A percentile compares a stretch with the other conserved stretches of the same genome.
Conservation (phyloP, 768 basidiomycete species). For the Erythrobasidium yunnanense region DNA sequence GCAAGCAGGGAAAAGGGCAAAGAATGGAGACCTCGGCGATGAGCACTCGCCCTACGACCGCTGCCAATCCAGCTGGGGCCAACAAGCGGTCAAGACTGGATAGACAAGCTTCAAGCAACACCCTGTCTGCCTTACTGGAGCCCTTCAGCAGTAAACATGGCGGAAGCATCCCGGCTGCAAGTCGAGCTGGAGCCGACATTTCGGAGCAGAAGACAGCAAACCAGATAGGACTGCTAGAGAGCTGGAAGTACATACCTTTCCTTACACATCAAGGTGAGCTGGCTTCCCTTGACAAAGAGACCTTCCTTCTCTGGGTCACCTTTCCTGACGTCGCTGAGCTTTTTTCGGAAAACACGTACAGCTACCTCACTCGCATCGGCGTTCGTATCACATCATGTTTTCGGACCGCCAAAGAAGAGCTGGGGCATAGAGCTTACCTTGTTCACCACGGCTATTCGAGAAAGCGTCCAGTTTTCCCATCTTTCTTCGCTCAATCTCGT, state of each 20-base stretch:
- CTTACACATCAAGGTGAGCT: conserved; percentile 34
- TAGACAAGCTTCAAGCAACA: too few relatives aligned
- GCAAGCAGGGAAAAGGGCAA: too few relatives aligned
- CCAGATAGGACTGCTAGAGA: conserved; percentile 23
- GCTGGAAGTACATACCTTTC: conserved; percentile 36
- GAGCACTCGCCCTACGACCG: too few relatives aligned
- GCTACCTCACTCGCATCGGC: conserved; percentile 52
- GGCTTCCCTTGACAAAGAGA: too few relatives aligned
- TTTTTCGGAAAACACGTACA: conserved; percentile 29
- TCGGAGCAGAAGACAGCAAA: conserved; percentile 19
- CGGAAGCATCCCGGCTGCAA: conserved; percentile 12
- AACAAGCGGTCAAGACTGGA: too few relatives aligned
- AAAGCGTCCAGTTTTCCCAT: conserved; percentile 65
- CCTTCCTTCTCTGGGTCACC: too few relatives aligned
- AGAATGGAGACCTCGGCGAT: too few relatives aligned
- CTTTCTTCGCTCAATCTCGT: conserved; percentile 68
- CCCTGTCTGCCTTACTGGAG: too few relatives aligned
- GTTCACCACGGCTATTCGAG: conserved; percentile 59
- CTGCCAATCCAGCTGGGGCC: too few relatives aligned
- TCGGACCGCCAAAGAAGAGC: conserved; percentile 74
- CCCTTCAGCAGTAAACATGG: too few relatives aligned
- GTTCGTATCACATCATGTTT: conserved; percentile 64
- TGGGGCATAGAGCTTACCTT: conserved; percentile 96
- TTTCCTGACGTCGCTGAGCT: too few relatives aligned
- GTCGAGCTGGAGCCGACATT: conserved; percentile 14